These are phyloP conservation scores for Boletus subcaerulescens DNA, from an alignment of 768 basidiomycete genomes.

Conservation along the genomic window DNA sequence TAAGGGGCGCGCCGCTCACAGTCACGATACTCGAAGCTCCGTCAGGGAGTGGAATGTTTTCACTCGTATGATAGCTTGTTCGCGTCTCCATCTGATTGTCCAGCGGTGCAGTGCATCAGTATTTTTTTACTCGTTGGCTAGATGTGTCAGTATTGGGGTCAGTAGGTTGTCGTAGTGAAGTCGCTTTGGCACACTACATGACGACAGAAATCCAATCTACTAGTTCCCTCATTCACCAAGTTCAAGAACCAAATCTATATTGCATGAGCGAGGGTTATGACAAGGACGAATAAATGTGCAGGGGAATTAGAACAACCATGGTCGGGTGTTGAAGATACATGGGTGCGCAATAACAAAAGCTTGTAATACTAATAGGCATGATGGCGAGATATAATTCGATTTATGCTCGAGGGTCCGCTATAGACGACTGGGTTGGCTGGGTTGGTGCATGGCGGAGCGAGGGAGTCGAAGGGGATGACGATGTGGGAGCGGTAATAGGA, in stretches of 20 bases:
- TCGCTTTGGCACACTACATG: constrained; percentile 5
- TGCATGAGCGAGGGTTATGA: background rate
- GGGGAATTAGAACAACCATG: background rate
- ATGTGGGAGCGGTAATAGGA: constrained; percentile 7
- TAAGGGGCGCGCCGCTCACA: constrained; percentile 19
- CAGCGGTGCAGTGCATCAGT: constrained; percentile 17
- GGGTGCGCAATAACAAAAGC: constrained; percentile 18
- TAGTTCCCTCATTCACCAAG: background rate
- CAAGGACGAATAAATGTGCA: constrained; percentile 1
- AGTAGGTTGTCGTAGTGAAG: constrained; percentile 2
- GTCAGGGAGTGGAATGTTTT: constrained; percentile 41
- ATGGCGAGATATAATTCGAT: constrained; percentile 15
- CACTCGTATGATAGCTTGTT: constrained; percentile 17
- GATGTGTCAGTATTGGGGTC: constrained; percentile 16
- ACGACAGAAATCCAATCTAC: constrained; percentile 7
- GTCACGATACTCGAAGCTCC: constrained; percentile 50
- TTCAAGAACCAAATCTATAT: background rate
- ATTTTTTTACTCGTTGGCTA: constrained; percentile 12
- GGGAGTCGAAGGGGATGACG: constrained; percentile 10
- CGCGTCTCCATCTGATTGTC: background rate
- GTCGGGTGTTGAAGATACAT: constrained; percentile 23
- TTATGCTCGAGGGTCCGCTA: constrained; percentile 29
- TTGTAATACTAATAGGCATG: constrained; percentile 11
- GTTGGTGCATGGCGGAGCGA: constrained; percentile 11
- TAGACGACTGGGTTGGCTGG: constrained; percentile 11